Evolutionary conservation across 169 alveolate genomes (phyloP), one percentile per base, ranked within the genome.

Genomic region (Miamiensis avidus): DNA sequence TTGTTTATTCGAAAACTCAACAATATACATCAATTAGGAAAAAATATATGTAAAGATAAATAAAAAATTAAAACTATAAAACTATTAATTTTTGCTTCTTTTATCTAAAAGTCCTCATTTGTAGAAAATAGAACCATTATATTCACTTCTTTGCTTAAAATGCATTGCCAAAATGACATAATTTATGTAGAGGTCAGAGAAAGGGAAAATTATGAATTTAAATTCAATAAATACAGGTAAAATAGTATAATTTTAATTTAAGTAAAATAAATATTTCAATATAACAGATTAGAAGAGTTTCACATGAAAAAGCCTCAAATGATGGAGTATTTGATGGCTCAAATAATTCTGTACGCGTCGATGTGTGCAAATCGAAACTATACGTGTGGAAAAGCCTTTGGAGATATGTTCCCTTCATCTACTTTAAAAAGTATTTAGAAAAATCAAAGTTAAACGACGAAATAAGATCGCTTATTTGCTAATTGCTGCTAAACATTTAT

Each of bases 321-420:
- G 75, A 79, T 64, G 31, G 25, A 81, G 27, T 86, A 86, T 29
- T 81, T 86, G 64, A 4, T 49, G 28, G 69, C 64, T 30, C 65
- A 86, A 75, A n/a, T 86, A 30, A 81, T 73, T 29, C 26, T 86
- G 28, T 86, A 74, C 34, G 69, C 82, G 0, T 75, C 34, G 25
- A 64, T 86, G 72, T 81, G 90, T 81, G 74, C 83, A 65, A 86
- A 86, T 86, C 73, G 90, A 86, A 86, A 86, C 31, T 86, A 81
- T 65, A 84, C 90, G 1, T 72, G 90, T 81, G 90, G 83, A 29
- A 86, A 86, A 72, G 84, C 83, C 29, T 74, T 86, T 34, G 30
- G 81, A 16, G 87, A 86, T 49, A 32, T 86, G 73, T 75, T 86
- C 6, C 87, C 90, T 0, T 11, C 49, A 32, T 33, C 81, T 1